Percentiles rank a stretch among this genome's conserved stretches.
phyloP scores from a whole-genome alignment of 495 filamentous ascomycete genomes.

The Lepraria neglecta region DNA sequence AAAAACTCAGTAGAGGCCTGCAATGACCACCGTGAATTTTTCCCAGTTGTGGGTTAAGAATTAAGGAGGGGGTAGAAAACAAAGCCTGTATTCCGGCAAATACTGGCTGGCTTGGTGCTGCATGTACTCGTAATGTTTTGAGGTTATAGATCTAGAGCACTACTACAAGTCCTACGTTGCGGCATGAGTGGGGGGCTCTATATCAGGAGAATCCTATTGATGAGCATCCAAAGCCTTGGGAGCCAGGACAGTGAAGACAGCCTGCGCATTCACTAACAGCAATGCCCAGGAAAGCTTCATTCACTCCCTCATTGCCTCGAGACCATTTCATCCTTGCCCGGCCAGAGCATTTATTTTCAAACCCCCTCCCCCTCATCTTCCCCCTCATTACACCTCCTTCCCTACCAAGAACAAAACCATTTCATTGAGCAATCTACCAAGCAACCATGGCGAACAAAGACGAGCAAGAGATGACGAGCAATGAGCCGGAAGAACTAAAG shows the following conservation, averaged over 20 bases:
- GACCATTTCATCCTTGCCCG: background rate
- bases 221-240: background rate
- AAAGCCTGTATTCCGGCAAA: too few relatives aligned
- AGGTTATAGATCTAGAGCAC: background rate
- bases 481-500: too few relatives aligned
- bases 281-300: background rate
- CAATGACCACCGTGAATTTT: too few relatives aligned
- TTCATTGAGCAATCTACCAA: background rate
- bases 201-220: background rate
- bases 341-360: background rate
- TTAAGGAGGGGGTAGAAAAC: too few relatives aligned
- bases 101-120: too few relatives aligned
- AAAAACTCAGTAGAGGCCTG: too few relatives aligned
- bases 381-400: background rate
- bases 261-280: background rate
- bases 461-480: too few relatives aligned
- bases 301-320: background rate
- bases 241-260: too few relatives aligned
- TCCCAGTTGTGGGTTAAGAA: too few relatives aligned
- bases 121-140: background rate
- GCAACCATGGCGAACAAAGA: background rate
- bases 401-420: background rate
- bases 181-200: too few relatives aligned
- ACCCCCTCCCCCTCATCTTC: background rate
- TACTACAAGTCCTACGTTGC: background rate